These are phyloP conservation scores for Boletus sensibilis DNA, from an alignment of 768 basidiomycete genomes.

Conservation along the genomic window DNA sequence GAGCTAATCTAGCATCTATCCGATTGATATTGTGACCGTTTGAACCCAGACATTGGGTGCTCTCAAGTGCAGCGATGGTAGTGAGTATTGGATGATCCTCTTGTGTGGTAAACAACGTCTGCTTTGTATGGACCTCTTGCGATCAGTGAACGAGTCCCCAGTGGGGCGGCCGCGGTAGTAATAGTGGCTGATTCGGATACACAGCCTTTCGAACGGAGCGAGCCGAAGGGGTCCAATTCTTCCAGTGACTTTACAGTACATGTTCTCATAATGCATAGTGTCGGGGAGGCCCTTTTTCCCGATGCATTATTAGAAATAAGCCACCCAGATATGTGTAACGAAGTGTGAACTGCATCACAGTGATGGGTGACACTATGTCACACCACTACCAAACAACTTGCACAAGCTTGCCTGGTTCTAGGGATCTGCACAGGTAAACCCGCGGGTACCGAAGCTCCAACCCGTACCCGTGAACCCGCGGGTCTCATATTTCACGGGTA, in stretches of 20 bases:
- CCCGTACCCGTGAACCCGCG: no score
- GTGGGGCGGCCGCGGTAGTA: constrained; percentile 7
- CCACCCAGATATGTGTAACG: no score
- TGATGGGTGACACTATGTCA: no score
- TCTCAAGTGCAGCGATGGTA: not conserved
- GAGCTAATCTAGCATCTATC: not conserved
- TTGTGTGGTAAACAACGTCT: not conserved
- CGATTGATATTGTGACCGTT: not conserved
- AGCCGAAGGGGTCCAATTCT: constrained; percentile 3
- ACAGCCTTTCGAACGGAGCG: constrained; percentile 9
- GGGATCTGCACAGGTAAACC: no score
- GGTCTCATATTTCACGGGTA: no score
- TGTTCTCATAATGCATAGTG: not conserved
- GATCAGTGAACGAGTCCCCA: not conserved
- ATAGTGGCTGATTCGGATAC: constrained; percentile 2
- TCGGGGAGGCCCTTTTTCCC: no score
- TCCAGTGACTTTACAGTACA: no score
- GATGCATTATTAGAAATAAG: no score
- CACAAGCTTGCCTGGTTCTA: no score
- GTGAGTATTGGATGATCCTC: not conserved
- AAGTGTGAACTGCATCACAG: no score
- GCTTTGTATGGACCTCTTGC: not conserved
- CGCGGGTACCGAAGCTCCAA: no score
- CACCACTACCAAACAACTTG: no score
- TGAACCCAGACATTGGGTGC: not conserved